These are phyloP conservation scores for Ustulina deusta DNA, from an alignment of 2,329 filamentous ascomycete genomes.

Conservation along the genomic window DNA sequence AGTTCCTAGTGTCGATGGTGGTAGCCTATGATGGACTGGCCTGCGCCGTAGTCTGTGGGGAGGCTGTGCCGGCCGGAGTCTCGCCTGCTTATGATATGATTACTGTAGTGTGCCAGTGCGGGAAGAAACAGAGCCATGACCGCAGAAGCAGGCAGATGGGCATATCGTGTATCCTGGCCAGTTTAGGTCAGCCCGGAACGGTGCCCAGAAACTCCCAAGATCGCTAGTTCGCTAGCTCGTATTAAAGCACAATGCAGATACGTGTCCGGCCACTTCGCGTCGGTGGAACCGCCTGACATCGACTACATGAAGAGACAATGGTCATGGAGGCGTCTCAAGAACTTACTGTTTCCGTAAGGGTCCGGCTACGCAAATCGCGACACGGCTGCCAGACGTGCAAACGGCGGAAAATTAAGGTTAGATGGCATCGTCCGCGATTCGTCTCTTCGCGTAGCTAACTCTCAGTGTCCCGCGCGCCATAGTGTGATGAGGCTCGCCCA, in stretches of 20 bases:
- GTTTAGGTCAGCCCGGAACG: slow-evolving; percentile 3
- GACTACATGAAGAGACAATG: background rate
- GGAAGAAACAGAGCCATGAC: slow-evolving; percentile 9
- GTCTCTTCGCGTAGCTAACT: slow-evolving; percentile 3
- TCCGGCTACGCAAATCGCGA: slow-evolving; percentile 34
- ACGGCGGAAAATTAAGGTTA: slow-evolving; percentile 36
- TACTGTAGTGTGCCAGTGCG: slow-evolving; percentile 14
- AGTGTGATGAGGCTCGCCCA: slow-evolving; percentile 34
- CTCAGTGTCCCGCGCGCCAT: background rate
- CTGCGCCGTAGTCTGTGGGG: slow-evolving; percentile 12
- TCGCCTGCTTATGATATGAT: slow-evolving; percentile 29
- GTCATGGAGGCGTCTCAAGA: slow-evolving; percentile 23
- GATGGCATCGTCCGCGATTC: background rate
- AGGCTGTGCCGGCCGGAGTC: slow-evolving; percentile 24
- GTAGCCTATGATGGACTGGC: background rate
- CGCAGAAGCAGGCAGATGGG: background rate
- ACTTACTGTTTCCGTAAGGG: slow-evolving; percentile 17
- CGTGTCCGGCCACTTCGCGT: background rate
- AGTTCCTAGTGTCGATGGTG: background rate
- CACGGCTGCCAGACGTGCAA: slow-evolving; percentile 35
- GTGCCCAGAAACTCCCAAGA: slow-evolving; percentile 1
- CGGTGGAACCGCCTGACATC: slow-evolving; percentile 3
- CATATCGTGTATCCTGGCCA: slow-evolving; percentile 10
- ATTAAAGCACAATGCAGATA: slow-evolving; percentile 11
- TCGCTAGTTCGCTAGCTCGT: slow-evolving; percentile 8